Conservation (phyloP, 2,329 filamentous ascomycete genomes). For the Aspergillus amoenus region DNA sequence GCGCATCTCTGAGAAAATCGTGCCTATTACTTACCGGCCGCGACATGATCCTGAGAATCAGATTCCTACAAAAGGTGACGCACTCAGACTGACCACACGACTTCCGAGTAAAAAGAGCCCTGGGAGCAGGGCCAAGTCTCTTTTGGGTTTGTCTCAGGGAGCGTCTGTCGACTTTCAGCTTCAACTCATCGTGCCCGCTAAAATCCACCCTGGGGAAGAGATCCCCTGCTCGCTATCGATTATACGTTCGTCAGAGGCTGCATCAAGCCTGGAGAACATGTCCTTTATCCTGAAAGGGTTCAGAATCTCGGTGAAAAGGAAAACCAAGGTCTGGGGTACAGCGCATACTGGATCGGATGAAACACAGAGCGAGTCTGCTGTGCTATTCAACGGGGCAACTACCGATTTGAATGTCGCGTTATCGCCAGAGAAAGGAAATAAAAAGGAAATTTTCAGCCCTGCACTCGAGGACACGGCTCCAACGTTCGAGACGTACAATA, state of each 20-base stretch:
- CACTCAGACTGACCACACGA: neutral
- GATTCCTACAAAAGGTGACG: neutral
- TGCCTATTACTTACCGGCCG: neutral
- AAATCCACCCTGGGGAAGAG: neutral
- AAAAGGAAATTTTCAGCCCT: neutral
- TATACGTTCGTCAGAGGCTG: neutral
- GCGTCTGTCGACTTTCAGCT: neutral
- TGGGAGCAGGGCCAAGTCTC: neutral
- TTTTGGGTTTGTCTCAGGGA: neutral
- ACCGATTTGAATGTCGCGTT: neutral
- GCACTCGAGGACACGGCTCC: neutral
- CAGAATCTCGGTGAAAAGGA: neutral
- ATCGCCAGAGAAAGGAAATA: neutral
- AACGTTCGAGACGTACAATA: neutral
- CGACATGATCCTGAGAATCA: neutral
- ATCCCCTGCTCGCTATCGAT: neutral
- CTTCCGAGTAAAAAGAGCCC: neutral
- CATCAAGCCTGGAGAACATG: neutral
- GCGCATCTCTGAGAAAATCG: neutral
- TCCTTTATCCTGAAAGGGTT: neutral
- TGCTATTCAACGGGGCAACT: neutral
- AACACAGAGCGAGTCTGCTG: neutral
- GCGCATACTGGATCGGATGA: neutral
- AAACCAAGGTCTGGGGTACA: neutral
- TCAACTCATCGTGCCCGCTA: neutral